Evolutionary conservation across 1,284 basidiomycete species (phyloP).

Genomic region (Meira nashicola): DNA sequence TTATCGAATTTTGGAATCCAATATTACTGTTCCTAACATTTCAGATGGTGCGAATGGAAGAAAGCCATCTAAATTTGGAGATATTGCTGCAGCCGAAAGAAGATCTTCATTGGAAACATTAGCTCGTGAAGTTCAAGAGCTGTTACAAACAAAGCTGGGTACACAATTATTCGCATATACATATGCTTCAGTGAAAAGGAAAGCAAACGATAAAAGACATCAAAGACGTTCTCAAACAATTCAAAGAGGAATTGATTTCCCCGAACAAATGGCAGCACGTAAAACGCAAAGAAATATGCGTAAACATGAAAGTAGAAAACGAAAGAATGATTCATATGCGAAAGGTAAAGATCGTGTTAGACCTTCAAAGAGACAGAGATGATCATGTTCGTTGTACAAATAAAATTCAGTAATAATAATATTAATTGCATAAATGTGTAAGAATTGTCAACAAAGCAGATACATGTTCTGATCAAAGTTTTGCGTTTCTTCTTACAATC

Average conservation of each 20-base stretch:
- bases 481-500: too few relatives aligned
- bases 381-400: constrained; percentile 6
- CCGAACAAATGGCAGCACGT: constrained; percentile 30
- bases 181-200: constrained; percentile 75
- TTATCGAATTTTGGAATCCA: not conserved
- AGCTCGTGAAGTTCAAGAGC: constrained; percentile 77
- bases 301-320: constrained; percentile 33
- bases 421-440: not conserved
- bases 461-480: too few relatives aligned
- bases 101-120: constrained; percentile 75
- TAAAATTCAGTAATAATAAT: constrained; percentile 39
- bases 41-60: not conserved
- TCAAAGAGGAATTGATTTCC: constrained; percentile 44
- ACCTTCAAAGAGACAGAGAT: constrained; percentile 6
- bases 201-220: constrained; percentile 65
- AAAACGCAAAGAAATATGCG: constrained; percentile 22
- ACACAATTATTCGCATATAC: constrained; percentile 70
- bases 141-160: constrained; percentile 80
- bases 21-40: not conserved
- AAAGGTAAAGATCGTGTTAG: constrained; percentile 5
- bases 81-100: constrained; percentile 74
- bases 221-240: constrained; percentile 68
- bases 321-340: constrained; percentile 23
- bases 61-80: constrained; percentile 54
- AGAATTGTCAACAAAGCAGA: too few relatives aligned